Percentiles rank a stretch among this genome's conserved stretches.
Evolutionary conservation across 805 yeast species (phyloP).

Genomic region (Saccharomycopsis schoenii): DNA sequence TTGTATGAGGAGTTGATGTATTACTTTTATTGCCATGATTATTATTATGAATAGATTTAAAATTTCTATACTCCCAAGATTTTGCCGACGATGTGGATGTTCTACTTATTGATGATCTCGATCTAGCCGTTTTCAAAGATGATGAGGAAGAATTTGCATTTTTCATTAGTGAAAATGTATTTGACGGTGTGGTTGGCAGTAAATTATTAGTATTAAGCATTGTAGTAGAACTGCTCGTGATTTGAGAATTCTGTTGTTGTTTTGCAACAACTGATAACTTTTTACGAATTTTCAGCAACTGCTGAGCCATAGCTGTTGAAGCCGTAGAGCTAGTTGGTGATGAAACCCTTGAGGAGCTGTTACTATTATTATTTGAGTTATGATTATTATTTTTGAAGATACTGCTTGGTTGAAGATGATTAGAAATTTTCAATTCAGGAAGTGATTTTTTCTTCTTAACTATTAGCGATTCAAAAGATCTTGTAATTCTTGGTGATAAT

Average conservation of each 20-base stretch:
- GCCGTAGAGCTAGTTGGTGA: not conserved
- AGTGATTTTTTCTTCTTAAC: not conserved
- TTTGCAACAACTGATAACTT: not conserved
- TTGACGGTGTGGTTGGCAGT: not conserved
- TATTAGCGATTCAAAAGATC: not conserved
- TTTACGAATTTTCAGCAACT: not conserved
- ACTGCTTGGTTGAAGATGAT: not conserved
- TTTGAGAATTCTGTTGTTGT: not conserved
- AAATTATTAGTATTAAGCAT: not conserved
- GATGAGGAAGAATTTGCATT: not conserved
- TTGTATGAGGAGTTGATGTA: not conserved
- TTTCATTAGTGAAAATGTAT: not conserved
- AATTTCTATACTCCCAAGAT: not conserved
- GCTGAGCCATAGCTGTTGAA: not conserved
- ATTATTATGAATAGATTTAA: not conserved
- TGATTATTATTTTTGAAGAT: not conserved
- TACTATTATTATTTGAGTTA: not conserved
- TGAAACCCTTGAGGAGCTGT: not conserved
- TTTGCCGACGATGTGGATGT: not conserved
- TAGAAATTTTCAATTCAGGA: not conserved
- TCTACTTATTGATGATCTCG: not conserved
- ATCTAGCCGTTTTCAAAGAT: not conserved
- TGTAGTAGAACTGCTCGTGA: not conserved
- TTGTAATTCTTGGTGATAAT: not conserved
- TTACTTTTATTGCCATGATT: not conserved